Conservation (phyloP, 495 filamentous ascomycete species). For the Neurospora sp. region DNA sequence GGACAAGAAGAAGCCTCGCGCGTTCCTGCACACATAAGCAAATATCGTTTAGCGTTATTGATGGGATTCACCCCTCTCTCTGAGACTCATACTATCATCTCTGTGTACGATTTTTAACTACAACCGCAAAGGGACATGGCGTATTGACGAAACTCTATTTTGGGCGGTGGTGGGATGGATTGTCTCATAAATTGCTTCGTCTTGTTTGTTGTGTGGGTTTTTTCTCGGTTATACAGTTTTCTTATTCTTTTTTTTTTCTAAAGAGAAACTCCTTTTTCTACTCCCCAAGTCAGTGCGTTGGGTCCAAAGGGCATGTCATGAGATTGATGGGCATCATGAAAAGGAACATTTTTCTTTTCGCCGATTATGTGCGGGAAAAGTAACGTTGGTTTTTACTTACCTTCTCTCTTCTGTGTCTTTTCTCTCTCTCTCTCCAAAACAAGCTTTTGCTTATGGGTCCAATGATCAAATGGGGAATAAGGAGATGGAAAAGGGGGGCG, state of each 20-base stretch:
- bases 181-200: neutral
- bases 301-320: neutral
- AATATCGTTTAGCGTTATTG: neutral
- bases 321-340: neutral
- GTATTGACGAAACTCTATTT: neutral
- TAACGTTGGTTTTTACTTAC: neutral
- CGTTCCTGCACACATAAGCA: neutral
- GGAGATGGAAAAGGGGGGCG: neutral
- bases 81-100: neutral
- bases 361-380: neutral
- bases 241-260: neutral
- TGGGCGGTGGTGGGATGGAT: neutral
- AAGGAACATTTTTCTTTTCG: neutral
- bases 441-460: constrained; percentile 3
- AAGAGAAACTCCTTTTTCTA: neutral
- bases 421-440: neutral
- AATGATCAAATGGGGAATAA: neutral
- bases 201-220: neutral
- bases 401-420: neutral
- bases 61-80: neutral
- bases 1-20: neutral
- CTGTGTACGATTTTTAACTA: neutral
- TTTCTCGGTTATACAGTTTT: neutral
- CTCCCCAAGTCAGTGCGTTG: neutral
- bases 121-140: neutral